Evolutionary conservation across 2,329 filamentous ascomycete species (phyloP), one percentile per base, ranked within the genome.

Genomic region (Dichotomopilus funicola): DNA sequence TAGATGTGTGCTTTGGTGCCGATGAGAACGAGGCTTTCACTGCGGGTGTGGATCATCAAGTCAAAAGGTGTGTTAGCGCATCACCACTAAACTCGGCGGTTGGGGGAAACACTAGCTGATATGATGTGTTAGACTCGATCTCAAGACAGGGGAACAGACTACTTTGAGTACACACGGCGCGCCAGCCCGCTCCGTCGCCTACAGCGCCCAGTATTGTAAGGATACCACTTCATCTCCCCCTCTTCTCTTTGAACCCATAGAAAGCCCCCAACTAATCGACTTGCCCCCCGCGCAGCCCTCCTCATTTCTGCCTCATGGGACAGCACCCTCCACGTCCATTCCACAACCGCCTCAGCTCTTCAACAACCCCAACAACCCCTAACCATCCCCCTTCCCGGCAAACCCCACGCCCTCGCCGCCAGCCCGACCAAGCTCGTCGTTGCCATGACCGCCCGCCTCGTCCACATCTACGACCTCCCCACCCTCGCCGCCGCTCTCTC

Each of bases 221-320:
- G 68, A 42, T 11, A 33, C 1, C 50, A 8, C 10, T 46, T 41
- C 47, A 11, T 41, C 36, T 45, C 35, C 4, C 19, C 36, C 35
- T 3, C 13, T 11, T 9, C 10, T 19, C 12, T 34, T 19, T 12
- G 38, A 6, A 2, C 40, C 11, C 37, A 2, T 4, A 35, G 13
- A 33, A 6, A 37, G 36, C 13, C 37, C 43, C 19, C 6, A 49
- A 46, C 38, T 53, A 46, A 53, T 44, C 31, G 13, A 38, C 31
- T 6, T 41, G 19, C 2, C 27, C 34, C 45, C 45, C 35, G 8
- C 40, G 8, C 61, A 85, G 82, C 81, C 49, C 77, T 96, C 60
- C 80, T 99, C 56, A 78, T 97, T 62, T 96, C 91, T 54, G 88
- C 89, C 51, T 95, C 91, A 5, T 99, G 94, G 94, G 92, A 99